Evolutionary conservation across 257 asterid genomes (phyloP), one percentile per base, ranked within the genome.

Genomic region (Agastache rugosa): DNA sequence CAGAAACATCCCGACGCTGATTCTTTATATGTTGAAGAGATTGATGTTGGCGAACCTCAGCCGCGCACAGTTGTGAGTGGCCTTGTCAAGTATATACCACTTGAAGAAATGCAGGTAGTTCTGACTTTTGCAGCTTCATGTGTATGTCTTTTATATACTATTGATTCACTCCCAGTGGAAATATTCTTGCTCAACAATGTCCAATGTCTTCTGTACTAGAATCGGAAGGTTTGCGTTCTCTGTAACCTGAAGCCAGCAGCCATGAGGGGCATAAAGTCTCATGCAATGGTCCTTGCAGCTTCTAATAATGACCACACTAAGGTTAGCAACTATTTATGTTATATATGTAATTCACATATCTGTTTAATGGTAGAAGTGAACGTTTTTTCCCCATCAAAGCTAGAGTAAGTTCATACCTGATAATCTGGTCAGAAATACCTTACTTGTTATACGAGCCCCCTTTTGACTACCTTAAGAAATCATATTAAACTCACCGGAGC

Each of bases 281-380:
- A 90, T 51, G 99, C 98, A 23, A 95, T 95, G 98, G 96, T 95
- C 85, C 98, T 92, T 77, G 96, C 98, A 72, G 98, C 97, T 73
- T 89, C 96, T 78, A 87, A 82, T 69, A 76, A 66, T 48, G 96
- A 92, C 67, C 92, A 88, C 80, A 79, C 89, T 14, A 89, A 87
- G 96, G 99, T 94, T 73, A 69, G 85, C 42, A 67, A 66, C 63
- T 50, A 48, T 54, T 22, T 61, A 1, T 61, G 61, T 37, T 25
- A 31, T 65, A 6, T 39, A 31, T 69, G 70, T 55, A 17, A 8
- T 59, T 25, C 41, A 59, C 67, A 27, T 19, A 27, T 75, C 19
- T 1, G 31, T 71, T 59, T 39, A 11, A 22, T 11, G 6, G 51
- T 11, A 17, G 22, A 23, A 11, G 10, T 55, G 34, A 22, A 56